Percentiles rank a stretch among this genome's conserved stretches.
Evolutionary conservation across 257 asterid species (phyloP).

Genomic region (Plantago ovata): DNA sequence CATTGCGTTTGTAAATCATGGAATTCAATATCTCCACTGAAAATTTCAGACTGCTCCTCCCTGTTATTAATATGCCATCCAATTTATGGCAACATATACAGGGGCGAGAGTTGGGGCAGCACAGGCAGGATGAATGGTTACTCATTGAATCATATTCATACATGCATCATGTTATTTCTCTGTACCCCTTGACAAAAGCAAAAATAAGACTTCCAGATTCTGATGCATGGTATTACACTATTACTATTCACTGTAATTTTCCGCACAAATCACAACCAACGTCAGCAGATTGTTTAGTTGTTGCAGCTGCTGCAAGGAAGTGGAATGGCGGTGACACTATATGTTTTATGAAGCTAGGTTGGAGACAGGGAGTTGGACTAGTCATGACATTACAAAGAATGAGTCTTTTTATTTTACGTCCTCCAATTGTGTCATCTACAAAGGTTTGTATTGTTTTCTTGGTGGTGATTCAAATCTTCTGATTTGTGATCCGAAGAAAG

Average conservation of each 20-base stretch:
- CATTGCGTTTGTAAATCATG: constrained; percentile 6
- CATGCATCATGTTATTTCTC: background rate
- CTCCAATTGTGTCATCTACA: background rate
- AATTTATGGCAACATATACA: background rate
- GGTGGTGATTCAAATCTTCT: background rate
- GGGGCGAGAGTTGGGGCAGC: background rate
- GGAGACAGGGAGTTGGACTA: constrained; percentile 4
- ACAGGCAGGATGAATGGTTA: constrained; percentile 3
- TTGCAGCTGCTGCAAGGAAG: background rate
- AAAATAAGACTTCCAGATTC: background rate
- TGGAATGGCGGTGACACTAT: background rate
- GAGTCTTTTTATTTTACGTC: background rate
- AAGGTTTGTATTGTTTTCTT: constrained; percentile 4
- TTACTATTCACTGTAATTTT: background rate
- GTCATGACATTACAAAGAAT: background rate
- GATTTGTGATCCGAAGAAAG: background rate
- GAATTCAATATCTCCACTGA: background rate
- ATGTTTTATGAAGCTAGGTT: background rate
- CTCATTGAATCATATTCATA: background rate
- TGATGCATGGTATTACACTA: background rate
- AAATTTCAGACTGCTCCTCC: background rate
- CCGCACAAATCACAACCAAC: constrained; percentile 9
- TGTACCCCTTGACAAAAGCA: constrained; percentile 5
- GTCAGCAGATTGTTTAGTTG: background rate
- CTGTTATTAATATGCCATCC: background rate